Conservation (phyloP, 2,329 filamentous ascomycete genomes). For the Pseudogymnoascus sp. region DNA sequence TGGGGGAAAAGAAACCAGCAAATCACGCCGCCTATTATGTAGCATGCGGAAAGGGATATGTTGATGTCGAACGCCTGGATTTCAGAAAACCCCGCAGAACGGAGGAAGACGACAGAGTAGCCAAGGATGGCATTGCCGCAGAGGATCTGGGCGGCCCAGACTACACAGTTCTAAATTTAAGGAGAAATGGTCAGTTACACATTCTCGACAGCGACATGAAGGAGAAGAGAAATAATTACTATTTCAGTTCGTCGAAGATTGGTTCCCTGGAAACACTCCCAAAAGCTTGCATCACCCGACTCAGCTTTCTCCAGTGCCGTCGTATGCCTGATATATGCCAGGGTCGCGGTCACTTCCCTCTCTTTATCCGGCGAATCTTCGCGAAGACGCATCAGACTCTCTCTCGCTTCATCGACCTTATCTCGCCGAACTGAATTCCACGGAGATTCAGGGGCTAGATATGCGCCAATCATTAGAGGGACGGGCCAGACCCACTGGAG, state of each 20-base stretch:
- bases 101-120: conserved; percentile 34
- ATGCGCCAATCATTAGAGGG: conserved; percentile 24
- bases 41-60: conserved; percentile 35
- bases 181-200: background rate
- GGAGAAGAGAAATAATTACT: conserved; percentile 10
- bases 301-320: conserved; percentile 21
- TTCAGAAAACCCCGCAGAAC: conserved; percentile 33
- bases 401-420: conserved; percentile 24
- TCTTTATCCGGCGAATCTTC: conserved; percentile 22
- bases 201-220: background rate
- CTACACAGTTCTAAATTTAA: conserved; percentile 29
- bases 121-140: conserved; percentile 33
- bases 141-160: conserved; percentile 35
- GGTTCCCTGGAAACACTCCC: conserved; percentile 23
- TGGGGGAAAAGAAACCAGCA: conserved; percentile 37
- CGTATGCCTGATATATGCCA: conserved; percentile 24
- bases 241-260: conserved; percentile 25
- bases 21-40: conserved; percentile 34
- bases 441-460: conserved; percentile 28
- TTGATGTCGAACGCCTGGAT: conserved; percentile 34
- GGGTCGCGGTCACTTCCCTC: conserved; percentile 24
- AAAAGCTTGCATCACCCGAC: conserved; percentile 19
- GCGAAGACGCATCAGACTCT: conserved; percentile 23
- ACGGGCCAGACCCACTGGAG: conserved; percentile 20
- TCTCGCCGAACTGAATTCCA: conserved; percentile 29